Evolutionary conservation across 192 early-diverging fungal species (phyloP), one percentile per base, ranked within the genome.

Genomic region (Haplosporangium gracile): DNA sequence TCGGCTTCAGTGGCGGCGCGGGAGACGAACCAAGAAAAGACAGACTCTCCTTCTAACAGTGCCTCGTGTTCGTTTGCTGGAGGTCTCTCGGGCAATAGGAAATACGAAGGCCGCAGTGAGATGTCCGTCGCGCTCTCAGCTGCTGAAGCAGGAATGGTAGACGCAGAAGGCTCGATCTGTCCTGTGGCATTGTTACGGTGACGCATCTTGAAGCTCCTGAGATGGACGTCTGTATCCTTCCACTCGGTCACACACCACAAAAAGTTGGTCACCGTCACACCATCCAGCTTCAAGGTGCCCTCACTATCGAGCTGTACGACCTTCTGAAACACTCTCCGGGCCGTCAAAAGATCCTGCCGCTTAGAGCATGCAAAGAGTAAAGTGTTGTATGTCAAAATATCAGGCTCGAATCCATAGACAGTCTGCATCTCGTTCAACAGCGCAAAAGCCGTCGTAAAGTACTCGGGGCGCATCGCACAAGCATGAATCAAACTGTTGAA

Each of bases 401-500:
- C 94, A 1, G 97, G 96, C 75, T 91, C 83, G 82, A 97, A 96
- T n/a, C 97, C 97, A 74, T 95, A 89, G 10, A 88, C 71, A 24
- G 92, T 93, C 47, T 90, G 89, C 97, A 99, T 98, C 74, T 98
- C 95, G 39, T 94, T 91, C 39, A 97, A 88, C 20, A 99, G 80
- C 13, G 87, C 89, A 79, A 97, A 97, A 3, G 95, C 93, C 79
- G 98, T 96, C 53, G 90, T 80, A 89, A 95, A 97, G 88, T 98
- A 99, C 76, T 97, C 95, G 0, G 91, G 88, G 43, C 97, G 90
- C 75, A 89, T 88, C 0, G 93, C 95, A 75, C 95, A 97, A 9
- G 98, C 97, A 78, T 95, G 91, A 70, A 99, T 95, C 42, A 99
- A 88, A 29, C 94, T 91, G 77, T 97, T 98, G 81, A 96, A 98